Evolutionary conservation across 2,329 filamentous ascomycete species (phyloP).

Genomic region (Cytospora leucostoma): DNA sequence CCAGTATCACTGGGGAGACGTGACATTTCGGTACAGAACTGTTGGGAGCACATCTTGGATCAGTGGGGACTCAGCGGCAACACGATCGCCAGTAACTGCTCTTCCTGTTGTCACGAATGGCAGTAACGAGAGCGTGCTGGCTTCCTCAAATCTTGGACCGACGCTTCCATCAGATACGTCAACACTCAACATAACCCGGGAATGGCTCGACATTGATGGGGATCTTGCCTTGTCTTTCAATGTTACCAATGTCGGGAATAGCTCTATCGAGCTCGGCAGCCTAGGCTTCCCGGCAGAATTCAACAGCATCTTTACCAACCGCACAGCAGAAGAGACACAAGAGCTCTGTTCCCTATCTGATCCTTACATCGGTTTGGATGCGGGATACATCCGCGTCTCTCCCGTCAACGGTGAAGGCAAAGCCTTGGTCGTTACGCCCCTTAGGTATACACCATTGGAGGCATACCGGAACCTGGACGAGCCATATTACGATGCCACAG

Average conservation of each 20-base stretch:
- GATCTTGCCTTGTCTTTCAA: constrained; percentile 56
- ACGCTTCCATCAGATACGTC: constrained; percentile 41
- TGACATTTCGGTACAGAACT: constrained; percentile 57
- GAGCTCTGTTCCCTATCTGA: constrained; percentile 56
- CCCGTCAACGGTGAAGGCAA: constrained; percentile 54
- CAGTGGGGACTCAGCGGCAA: constrained; percentile 47
- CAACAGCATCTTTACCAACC: constrained; percentile 62
- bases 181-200: constrained; percentile 50
- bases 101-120: constrained; percentile 32
- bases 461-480: constrained; percentile 57
- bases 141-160: constrained; percentile 43
- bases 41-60: constrained; percentile 45
- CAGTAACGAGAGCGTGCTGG: constrained; percentile 34
- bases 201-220: constrained; percentile 51
- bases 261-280: constrained; percentile 54
- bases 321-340: constrained; percentile 50
- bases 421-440: constrained; percentile 56
- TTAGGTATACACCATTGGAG: constrained; percentile 50
- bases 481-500: constrained; percentile 39
- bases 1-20: constrained; percentile 60
- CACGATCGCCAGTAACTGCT: constrained; percentile 41
- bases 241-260: constrained; percentile 46
- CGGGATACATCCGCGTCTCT: constrained; percentile 56
- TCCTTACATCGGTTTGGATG: constrained; percentile 61
- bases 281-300: constrained; percentile 61